Conservation (phyloP, 768 basidiomycete genomes). For the Clitopilus hobsonii region DNA sequence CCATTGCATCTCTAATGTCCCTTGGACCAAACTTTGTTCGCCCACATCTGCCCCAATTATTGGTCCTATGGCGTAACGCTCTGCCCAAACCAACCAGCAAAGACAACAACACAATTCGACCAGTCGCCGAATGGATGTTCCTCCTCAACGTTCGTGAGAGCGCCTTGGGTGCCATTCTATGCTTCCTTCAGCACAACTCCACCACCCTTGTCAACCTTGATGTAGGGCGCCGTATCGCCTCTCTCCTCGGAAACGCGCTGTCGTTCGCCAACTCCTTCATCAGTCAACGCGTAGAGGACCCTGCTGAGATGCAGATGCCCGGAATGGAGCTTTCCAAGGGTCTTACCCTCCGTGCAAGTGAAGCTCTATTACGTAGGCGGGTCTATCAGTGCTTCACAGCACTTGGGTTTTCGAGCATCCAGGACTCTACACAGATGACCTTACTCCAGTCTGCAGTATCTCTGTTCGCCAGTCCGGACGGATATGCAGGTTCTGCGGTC, state of each 20-base stretch:
- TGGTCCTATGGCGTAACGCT: slow-evolving; percentile 97
- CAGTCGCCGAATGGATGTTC: slow-evolving; percentile 83
- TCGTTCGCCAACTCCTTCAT: slow-evolving; percentile 84
- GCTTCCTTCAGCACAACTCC: slow-evolving; percentile 80
- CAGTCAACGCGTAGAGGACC: slow-evolving; percentile 64
- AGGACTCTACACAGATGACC: slow-evolving; percentile 76
- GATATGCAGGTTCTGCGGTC: slow-evolving; percentile 74
- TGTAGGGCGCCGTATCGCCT: slow-evolving; percentile 83
- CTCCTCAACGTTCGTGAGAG: slow-evolving; percentile 87
- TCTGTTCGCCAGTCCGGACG: slow-evolving; percentile 84
- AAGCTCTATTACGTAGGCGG: slow-evolving; percentile 77
- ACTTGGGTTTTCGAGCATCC: slow-evolving; percentile 73
- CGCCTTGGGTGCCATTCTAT: slow-evolving; percentile 83
- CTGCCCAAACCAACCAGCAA: slow-evolving; percentile 93
- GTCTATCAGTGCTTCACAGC: slow-evolving; percentile 87
- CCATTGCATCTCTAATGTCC: slow-evolving; percentile 86
- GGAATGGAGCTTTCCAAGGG: slow-evolving; percentile 23
- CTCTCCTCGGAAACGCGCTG: slow-evolving; percentile 85
- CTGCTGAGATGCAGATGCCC: slow-evolving; percentile 34
- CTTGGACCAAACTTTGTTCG: slow-evolving; percentile 93
- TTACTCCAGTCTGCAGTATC: slow-evolving; percentile 78
- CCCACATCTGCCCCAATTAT: slow-evolving; percentile 86
- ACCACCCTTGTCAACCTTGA: slow-evolving; percentile 80
- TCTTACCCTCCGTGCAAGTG: slow-evolving; percentile 68
- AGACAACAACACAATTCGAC: slow-evolving; percentile 63